A percentile compares a stretch with the other conserved stretches of the same genome.
Conservation (phyloP, 2,329 filamentous ascomycete species). For the Exophiala aquamarina region DNA sequence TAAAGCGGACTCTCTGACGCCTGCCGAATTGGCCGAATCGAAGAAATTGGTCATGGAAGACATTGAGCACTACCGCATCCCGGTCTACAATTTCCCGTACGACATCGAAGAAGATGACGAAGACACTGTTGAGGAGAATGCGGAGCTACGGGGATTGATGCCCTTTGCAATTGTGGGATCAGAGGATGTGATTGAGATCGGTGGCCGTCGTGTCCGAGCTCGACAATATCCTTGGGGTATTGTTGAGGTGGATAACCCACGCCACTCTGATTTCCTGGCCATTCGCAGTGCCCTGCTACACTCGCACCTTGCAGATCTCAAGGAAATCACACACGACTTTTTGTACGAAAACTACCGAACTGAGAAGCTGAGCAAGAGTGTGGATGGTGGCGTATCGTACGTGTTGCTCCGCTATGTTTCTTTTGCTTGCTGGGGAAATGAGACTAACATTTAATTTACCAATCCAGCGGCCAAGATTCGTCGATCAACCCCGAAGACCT, state of each 20-base stretch:
- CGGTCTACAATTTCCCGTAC: slow-evolving; percentile 99
- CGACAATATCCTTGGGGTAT: slow-evolving; percentile 99
- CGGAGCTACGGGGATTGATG: slow-evolving; percentile 95
- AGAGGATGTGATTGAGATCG: slow-evolving; percentile 92
- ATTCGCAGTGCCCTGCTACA: slow-evolving; percentile 95
- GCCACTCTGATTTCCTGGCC: slow-evolving; percentile 96
- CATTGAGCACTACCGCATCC: slow-evolving; percentile 99
- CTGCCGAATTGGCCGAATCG: slow-evolving; percentile 93
- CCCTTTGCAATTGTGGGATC: slow-evolving; percentile 98
- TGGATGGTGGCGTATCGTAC: slow-evolving; percentile 84
- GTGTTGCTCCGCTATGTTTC: slow-evolving; percentile 44
- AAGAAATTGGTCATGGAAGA: slow-evolving; percentile 99
- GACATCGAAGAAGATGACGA: slow-evolving; percentile 99
- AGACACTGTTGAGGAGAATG: slow-evolving; percentile 98
- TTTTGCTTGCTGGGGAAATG: slow-evolving; percentile 11
- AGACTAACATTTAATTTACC: slow-evolving; percentile 39
- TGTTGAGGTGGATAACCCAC: slow-evolving; percentile 97
- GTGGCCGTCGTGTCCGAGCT: slow-evolving; percentile 86
- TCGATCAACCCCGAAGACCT: slow-evolving; percentile 98
- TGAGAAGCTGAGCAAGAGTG: slow-evolving; percentile 99
- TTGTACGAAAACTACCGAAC: slow-evolving; percentile 99
- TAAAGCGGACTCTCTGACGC: slow-evolving; percentile 95
- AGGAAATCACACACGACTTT: slow-evolving; percentile 99
- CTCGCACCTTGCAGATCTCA: slow-evolving; percentile 95
- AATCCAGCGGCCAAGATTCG: slow-evolving; percentile 62